Conservation (phyloP, 345 rosid species). For the Arabidopsis thaliana region DNA sequence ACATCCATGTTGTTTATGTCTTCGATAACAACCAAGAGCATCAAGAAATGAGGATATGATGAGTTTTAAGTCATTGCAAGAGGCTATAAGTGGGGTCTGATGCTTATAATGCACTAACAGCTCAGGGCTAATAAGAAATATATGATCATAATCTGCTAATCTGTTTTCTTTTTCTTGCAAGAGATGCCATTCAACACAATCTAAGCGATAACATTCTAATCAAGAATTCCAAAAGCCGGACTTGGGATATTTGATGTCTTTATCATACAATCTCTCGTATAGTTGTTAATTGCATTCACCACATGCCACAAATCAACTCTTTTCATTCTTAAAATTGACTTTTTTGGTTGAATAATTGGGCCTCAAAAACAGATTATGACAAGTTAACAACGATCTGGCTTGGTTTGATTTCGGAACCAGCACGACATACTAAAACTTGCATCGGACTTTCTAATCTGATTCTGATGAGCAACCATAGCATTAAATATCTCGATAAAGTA, state of each 20-base stretch:
- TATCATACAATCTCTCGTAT: neutral
- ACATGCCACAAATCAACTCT: neutral
- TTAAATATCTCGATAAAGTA: neutral
- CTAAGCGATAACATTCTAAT: neutral
- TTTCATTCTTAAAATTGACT: neutral
- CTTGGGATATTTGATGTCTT: neutral
- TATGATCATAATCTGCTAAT: no score
- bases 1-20: no score
- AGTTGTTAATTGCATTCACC: neutral
- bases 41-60: no score
- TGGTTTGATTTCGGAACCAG: neutral
- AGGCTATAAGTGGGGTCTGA: no score
- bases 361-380: neutral
- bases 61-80: no score
- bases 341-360: neutral
- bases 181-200: neutral
- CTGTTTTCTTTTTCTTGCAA: no score
- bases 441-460: neutral
- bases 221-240: neutral
- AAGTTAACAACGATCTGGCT: neutral
- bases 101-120: no score
- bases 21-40: no score
- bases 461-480: neutral
- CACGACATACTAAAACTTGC: neutral
- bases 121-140: no score